Base-by-base conservation (phyloP, 768 basidiomycete species). In the Psilocybe cubensis region DNA sequence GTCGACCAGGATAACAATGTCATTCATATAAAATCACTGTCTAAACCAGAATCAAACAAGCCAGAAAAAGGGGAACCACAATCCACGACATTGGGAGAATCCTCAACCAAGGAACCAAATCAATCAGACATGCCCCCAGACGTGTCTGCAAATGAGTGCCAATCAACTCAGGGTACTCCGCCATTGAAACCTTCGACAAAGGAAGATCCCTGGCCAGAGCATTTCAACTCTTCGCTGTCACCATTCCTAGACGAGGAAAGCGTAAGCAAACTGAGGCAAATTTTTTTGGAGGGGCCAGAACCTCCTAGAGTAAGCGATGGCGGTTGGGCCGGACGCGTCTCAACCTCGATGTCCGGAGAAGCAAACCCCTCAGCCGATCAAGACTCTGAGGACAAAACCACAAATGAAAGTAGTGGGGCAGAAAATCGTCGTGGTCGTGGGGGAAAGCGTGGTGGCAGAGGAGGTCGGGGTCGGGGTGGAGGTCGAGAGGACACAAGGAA, bases 241-340 rank as follows among this genome's bases (percentile, higher is more conserved):
- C 73, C 85, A 1, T 90, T 86, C 73, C 78, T 97, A 24, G 81
- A 89, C 3, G 77, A 80, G 52, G 78, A 80, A 18, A 79, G 79
- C 4, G 82, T 94, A 28, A 66, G 70, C 23, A 75, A 84, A 33
- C 71, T 98, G 35, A 93, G 89, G 68, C 74, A 80, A 38, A 84
- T 97, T 70, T 90, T 81, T 58, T 75, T 93, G 18, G 89, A 96
- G 73, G 95, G 96, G 1, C 85, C 87, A 4, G 86, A 89, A 57
- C 87, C 91, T 31, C 91, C 91, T 0, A 79, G 86, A 57, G 77
- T 83, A 40, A 86, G 85, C 59, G 92, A 95, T 72, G 75, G 71
- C 54, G 93, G 93, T 9, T 95, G 91, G 92, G 84, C 73, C 23
- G 78, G 79, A 35, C 81, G 84, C 53, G 67, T 71, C 27, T 56